A percentile compares a stretch with the other conserved stretches of the same genome.
phyloP scores from a whole-genome alignment of 2,329 filamentous ascomycete genomes.

The Trichoderma asperellum region DNA sequence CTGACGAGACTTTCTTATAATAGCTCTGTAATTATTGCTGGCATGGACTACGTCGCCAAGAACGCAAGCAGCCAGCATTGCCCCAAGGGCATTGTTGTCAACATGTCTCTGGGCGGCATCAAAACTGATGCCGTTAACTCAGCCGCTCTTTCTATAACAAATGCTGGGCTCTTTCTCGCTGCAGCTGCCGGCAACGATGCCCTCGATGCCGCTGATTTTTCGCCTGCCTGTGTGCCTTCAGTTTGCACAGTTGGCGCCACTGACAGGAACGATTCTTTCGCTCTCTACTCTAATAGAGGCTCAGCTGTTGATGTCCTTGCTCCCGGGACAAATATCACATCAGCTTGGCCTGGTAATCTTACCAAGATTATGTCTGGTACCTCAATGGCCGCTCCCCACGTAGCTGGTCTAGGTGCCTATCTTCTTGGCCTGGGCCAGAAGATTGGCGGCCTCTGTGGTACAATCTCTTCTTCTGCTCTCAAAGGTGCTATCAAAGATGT shows the following conservation, averaged over 20 bases:
- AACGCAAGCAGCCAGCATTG: constrained; percentile 38
- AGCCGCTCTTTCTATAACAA: constrained; percentile 51
- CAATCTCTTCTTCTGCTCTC: constrained; percentile 50
- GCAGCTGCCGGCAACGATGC: constrained; percentile 60
- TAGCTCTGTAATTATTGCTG: not conserved
- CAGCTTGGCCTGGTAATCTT: constrained; percentile 51
- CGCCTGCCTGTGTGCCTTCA: constrained; percentile 40
- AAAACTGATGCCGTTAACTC: constrained; percentile 53
- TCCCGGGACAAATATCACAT: constrained; percentile 52
- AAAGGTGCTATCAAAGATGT: constrained; percentile 48
- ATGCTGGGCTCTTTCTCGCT: constrained; percentile 53
- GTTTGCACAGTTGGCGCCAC: constrained; percentile 44
- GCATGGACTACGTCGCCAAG: constrained; percentile 37
- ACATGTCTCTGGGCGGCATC: constrained; percentile 59
- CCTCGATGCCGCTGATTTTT: constrained; percentile 34
- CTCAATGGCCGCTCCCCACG: constrained; percentile 66
- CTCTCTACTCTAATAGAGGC: constrained; percentile 58
- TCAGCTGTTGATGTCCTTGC: constrained; percentile 54
- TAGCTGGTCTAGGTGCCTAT: constrained; percentile 59
- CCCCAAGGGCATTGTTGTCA: constrained; percentile 40
- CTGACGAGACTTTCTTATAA: not conserved
- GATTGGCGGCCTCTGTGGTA: constrained; percentile 52
- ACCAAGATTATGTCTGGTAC: constrained; percentile 60
- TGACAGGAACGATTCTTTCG: constrained; percentile 44
- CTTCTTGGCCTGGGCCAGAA: constrained; percentile 49